These are phyloP conservation scores for Durio zibethinus DNA, from an alignment of 345 rosid genomes.

Conservation along the genomic window DNA sequence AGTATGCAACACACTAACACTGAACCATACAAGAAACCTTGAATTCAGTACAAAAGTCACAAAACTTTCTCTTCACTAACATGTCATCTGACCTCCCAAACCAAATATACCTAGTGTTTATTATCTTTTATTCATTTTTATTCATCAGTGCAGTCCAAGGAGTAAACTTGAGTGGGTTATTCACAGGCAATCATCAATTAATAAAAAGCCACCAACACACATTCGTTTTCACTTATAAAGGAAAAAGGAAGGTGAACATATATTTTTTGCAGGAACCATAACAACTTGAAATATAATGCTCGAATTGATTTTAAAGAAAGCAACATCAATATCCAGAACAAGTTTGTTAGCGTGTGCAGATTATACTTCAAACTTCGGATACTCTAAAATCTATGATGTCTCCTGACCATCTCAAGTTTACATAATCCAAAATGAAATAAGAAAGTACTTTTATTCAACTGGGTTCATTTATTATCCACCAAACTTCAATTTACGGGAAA, in stretches of 20 bases:
- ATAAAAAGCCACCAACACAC: neutral
- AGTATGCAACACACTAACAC: neutral
- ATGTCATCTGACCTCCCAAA: neutral
- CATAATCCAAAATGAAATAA: neutral
- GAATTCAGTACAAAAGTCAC: neutral
- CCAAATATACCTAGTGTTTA: neutral
- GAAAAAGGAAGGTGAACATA: neutral
- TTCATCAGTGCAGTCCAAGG: neutral
- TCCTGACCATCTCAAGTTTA: neutral
- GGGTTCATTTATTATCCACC: neutral
- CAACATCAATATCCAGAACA: neutral
- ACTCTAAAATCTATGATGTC: neutral
- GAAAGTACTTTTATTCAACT: neutral
- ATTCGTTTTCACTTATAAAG: neutral
- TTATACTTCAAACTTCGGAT: neutral
- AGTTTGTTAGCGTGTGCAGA: neutral
- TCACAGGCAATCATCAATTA: neutral
- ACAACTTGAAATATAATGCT: neutral
- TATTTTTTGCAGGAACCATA: neutral
- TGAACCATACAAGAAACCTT: neutral
- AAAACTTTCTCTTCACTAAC: neutral
- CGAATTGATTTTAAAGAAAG: neutral
- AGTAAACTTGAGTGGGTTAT: neutral
- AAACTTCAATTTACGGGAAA: neutral
- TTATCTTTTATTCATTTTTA: neutral